Conservation (phyloP, 2,329 filamentous ascomycete species). For the Mollisia scopiformis region DNA sequence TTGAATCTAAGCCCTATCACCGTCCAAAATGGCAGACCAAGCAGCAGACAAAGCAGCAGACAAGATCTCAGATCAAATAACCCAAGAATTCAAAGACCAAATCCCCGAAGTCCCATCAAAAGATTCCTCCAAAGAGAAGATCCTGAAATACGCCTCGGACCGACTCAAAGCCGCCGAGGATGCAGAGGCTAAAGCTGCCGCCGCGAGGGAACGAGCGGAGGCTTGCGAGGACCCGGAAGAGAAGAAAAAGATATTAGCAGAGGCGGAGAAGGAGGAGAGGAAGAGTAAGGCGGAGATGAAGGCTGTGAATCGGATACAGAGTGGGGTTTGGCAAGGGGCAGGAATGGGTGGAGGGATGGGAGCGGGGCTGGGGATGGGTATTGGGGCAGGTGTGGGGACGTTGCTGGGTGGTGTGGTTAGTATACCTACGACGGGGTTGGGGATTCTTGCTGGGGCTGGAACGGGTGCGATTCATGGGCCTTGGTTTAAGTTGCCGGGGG, state of each 20-base stretch:
- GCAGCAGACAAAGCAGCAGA: not conserved
- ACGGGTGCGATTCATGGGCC: constrained; percentile 30
- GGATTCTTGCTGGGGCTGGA: constrained; percentile 20
- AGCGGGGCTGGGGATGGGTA: constrained; percentile 25
- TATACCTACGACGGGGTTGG: constrained; percentile 26
- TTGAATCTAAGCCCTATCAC: not conserved
- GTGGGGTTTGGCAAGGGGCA: constrained; percentile 32
- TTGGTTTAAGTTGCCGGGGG: constrained; percentile 23
- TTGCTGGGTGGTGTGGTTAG: constrained; percentile 24
- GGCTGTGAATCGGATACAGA: constrained; percentile 56
- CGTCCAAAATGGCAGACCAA: not conserved
- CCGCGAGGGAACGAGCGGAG: not conserved
- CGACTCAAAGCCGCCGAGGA: constrained; percentile 1
- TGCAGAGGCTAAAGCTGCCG: not conserved
- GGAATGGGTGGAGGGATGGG: constrained; percentile 26
- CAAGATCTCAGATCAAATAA: not conserved
- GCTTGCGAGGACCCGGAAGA: constrained; percentile 16
- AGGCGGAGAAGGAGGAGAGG: constrained; percentile 26
- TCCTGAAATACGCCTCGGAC: not conserved
- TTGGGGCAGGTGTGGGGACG: constrained; percentile 25
- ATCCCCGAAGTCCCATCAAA: not conserved
- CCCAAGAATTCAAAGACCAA: not conserved
- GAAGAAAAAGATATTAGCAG: constrained; percentile 17
- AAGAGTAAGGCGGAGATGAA: constrained; percentile 59
- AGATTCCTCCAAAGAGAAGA: not conserved